Evolutionary conservation across 2,329 filamentous ascomycete genomes (phyloP), one percentile per base, ranked within the genome.

Genomic region (Alternaria brassicae): DNA sequence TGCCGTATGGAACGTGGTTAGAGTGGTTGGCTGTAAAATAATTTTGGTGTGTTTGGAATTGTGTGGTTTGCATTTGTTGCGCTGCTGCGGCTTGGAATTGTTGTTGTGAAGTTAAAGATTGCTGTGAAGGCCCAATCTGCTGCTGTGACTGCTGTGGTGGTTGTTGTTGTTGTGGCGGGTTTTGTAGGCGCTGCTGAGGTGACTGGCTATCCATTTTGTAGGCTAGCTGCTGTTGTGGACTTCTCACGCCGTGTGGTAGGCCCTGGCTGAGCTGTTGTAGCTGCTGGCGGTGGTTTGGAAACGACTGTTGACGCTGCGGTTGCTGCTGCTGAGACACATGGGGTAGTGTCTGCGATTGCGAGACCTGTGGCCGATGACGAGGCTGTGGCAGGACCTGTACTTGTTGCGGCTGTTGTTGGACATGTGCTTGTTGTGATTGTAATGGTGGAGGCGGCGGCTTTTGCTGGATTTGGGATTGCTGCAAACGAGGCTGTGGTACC

Each of bases 231-330:
- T 71, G 68, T n/a, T 68, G 67, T 8, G 67, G 68, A 37, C 63
- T 70, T 34, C 58, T 21, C 37, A 61, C 36, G 9, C 51, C 47
- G 12, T 57, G 59, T 19, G 56, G 52, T 0, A 47, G 37, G 12
- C 59, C 59, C 40, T 68, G 69, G 8, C 69, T 69, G 36, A 71
- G 67, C 48, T 72, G 68, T 17, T 67, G 61, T 2, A 71, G 56
- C 25, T 72, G 69, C 32, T 71, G 69, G 13, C 66, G 66, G 44
- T 71, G 68, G 7, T 57, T 64, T 15, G 63, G 60, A 3, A 56
- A 45, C 6, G 55, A 44, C 12, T 60, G 56, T 41, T 65, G 62
- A 19, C 58, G 60, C 60, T 66, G 53, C 27, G 12, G 68, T 12
- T 63, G 62, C 30, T 67, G 63, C 32, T 67, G 67, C 37, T 60